Evolutionary conservation across 2,329 filamentous ascomycete species (phyloP), one percentile per base, ranked within the genome.

Genomic region (Epicoccum nigrum): DNA sequence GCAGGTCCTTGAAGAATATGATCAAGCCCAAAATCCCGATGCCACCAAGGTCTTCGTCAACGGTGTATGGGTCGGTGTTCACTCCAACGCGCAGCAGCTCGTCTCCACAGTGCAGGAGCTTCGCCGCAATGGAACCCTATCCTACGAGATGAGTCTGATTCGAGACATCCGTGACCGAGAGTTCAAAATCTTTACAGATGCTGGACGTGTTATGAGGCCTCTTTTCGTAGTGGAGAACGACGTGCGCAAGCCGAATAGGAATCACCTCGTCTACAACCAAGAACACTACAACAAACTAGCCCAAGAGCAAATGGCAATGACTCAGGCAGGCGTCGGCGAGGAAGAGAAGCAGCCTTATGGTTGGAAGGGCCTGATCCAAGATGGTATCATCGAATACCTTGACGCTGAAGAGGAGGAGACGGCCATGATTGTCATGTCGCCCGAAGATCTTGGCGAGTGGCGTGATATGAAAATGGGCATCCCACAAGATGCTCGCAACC

Each of bases 331-430:
- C 48, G 67, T 83, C 65, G 82, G 79, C 51, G 78, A 81, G 33
- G 81, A 86, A 60, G 82, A 87, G 51, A 80, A 81, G 47, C 79
- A 31, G 75, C 89, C 86, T 63, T 93, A 90, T 66, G 92, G 92
- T 43, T 99, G 95, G 92, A 85, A 92, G 62, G 90, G 91, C 15
- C 80, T 99, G 32, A 86, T 96, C 34, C 84, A 87, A 51, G 84
- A 85, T 11, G 94, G 93, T 74, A 90, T 92, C 2, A 89, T 99
- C 30, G 94, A 99, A 71, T 97, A 97, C 68, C 84, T 99, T 9
- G 94, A 99, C 72, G 94, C 94, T 0, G 95, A 99, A 70, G 95
- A 99, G 79, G 94, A 99, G 72, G 95, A 99, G 74, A 96, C 92
- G 0, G 88, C 94, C 31, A 99, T 99, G 94, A 99, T 99, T 68